Evolutionary conservation across 2,329 filamentous ascomycete genomes (phyloP).

Genomic region (Penicillium sp.): DNA sequence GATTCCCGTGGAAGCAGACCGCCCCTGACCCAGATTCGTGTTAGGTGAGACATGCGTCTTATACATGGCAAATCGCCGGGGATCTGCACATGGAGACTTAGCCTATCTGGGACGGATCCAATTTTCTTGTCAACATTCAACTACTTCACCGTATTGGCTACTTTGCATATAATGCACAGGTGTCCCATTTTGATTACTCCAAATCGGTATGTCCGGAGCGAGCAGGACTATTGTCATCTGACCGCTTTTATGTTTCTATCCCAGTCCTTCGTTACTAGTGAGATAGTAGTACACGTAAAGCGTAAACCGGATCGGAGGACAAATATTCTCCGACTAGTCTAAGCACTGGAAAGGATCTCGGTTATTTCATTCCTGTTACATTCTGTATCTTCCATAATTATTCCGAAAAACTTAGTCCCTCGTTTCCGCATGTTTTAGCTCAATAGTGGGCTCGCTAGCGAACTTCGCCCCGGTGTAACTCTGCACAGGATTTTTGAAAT

Average conservation of each 20-base stretch:
- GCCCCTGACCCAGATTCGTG: conserved; percentile 8
- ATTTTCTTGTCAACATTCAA: background rate
- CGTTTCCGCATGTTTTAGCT: background rate
- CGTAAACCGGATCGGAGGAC: background rate
- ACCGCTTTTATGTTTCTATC: no score
- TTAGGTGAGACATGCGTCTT: conserved; percentile 23
- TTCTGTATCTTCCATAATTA: background rate
- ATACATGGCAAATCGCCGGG: conserved; percentile 13
- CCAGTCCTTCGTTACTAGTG: background rate
- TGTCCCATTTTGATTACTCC: background rate
- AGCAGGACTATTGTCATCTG: background rate
- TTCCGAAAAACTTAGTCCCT: background rate
- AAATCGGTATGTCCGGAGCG: conserved; percentile 4
- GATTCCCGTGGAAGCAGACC: conserved; percentile 3
- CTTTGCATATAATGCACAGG: background rate
- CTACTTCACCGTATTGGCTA: background rate
- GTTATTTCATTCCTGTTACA: background rate
- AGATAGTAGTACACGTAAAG: background rate
- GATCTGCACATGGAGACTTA: conserved; percentile 19
- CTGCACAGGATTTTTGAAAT: background rate
- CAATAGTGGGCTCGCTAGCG: background rate
- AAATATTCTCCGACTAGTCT: background rate
- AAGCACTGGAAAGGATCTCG: background rate
- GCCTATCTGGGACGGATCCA: conserved; percentile 2
- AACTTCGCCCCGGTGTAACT: background rate